Evolutionary conservation across 228 moss, liverwort and hornwort species (phyloP).

Genomic region (Sphagnum fallax): DNA sequence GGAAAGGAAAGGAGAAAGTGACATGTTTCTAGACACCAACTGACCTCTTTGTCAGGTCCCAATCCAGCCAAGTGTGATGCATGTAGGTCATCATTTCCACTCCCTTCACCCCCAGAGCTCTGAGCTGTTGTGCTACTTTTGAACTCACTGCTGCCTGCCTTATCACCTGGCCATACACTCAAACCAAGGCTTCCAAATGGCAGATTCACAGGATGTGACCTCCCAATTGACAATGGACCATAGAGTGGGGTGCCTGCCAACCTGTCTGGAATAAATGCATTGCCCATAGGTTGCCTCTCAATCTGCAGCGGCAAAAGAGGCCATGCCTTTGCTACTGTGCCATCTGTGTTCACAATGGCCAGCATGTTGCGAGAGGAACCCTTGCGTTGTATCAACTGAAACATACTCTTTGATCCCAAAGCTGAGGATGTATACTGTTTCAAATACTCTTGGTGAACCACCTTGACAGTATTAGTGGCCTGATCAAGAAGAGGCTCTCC

Average conservation of each 20-base stretch:
- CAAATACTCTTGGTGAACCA: constrained; percentile 85
- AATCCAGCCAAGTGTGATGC: constrained; percentile 42
- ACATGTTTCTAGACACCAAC: not conserved
- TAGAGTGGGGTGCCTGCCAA: constrained; percentile 70
- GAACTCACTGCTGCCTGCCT: constrained; percentile 58
- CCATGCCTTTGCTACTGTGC: constrained; percentile 91
- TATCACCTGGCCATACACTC: constrained; percentile 82
- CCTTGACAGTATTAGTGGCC: constrained; percentile 84
- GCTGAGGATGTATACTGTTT: constrained; percentile 87
- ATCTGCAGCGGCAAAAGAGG: constrained; percentile 47
- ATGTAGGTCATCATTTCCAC: constrained; percentile 12
- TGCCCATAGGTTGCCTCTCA: constrained; percentile 30
- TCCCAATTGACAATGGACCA: constrained; percentile 69
- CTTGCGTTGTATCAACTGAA: constrained; percentile 87
- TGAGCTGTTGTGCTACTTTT: constrained; percentile 57
- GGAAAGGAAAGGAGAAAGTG: no score
- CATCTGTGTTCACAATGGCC: constrained; percentile 89
- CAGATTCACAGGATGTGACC: constrained; percentile 69
- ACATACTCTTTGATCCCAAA: constrained; percentile 92
- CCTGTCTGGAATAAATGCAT: constrained; percentile 42
- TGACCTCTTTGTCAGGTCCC: constrained; percentile 68
- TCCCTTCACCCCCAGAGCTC: constrained; percentile 32
- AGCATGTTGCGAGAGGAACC: constrained; percentile 87
- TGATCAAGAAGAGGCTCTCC: constrained; percentile 75
- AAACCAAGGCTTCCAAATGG: constrained; percentile 89